phyloP scores from a whole-genome alignment of 176 grass and related monocot genomes.

The Oryza glaberrima region DNA sequence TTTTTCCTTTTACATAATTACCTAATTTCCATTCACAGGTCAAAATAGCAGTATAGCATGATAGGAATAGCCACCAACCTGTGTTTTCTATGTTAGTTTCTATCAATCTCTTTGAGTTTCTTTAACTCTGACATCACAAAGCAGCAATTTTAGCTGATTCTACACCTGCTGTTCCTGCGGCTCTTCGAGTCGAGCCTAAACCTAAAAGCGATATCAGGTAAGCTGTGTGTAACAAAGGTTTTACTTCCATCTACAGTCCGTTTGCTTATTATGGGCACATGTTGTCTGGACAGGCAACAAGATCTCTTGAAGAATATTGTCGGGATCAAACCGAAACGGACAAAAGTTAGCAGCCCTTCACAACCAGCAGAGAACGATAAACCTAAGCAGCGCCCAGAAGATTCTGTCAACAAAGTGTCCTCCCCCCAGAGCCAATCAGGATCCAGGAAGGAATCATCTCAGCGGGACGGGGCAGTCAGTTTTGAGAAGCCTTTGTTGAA shows the following conservation, averaged over 20 bases:
- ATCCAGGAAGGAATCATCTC: slow-evolving; percentile 38
- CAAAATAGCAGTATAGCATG: slow-evolving; percentile 1
- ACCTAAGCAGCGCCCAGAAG: slow-evolving; percentile 35
- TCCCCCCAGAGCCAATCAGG: neutral
- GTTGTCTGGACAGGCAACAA: slow-evolving; percentile 67
- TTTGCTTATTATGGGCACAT: neutral
- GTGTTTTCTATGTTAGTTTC: neutral
- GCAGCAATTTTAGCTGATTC: slow-evolving; percentile 86
- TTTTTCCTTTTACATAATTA: neutral
- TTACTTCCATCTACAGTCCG: neutral
- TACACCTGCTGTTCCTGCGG: slow-evolving; percentile 64
- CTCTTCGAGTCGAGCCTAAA: slow-evolving; percentile 88
- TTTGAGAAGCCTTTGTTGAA: slow-evolving; percentile 22
- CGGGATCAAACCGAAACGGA: slow-evolving; percentile 81
- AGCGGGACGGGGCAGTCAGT: neutral
- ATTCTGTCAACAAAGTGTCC: slow-evolving; percentile 8
- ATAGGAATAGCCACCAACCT: neutral
- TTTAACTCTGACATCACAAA: slow-evolving; percentile 73
- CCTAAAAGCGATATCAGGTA: slow-evolving; percentile 93
- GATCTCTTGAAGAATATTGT: slow-evolving; percentile 86
- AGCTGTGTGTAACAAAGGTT: neutral
- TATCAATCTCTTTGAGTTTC: slow-evolving; percentile 37
- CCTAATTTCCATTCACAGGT: neutral
- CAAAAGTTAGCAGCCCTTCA: slow-evolving; percentile 49
- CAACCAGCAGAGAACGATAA: slow-evolving; percentile 32